These are phyloP conservation scores for Erythrophleum ivorense DNA, from an alignment of 331 rosid species.

Conservation along the genomic window DNA sequence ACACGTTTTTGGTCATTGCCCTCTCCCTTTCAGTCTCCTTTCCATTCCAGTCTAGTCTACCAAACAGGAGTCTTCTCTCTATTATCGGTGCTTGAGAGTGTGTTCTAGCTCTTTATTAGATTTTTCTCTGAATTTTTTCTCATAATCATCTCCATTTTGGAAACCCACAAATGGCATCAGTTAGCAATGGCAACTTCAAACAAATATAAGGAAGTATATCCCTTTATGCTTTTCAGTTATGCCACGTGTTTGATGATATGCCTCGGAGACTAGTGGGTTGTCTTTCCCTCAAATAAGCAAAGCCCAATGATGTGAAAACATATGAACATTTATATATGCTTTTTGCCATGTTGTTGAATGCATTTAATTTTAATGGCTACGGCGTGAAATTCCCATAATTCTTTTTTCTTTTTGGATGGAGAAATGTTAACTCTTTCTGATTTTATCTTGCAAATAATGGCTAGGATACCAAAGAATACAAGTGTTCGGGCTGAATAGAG, in stretches of 20 bases:
- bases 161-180: neutral
- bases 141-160: neutral
- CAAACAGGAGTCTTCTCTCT: neutral
- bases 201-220: neutral
- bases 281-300: neutral
- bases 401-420: neutral
- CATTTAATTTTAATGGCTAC: neutral
- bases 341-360: neutral
- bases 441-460: constrained; percentile 19
- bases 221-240: neutral
- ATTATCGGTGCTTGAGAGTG: neutral
- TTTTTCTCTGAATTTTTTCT: neutral
- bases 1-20: neutral
- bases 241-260: constrained; percentile 43
- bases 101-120: neutral
- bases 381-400: neutral
- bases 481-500: constrained; percentile 5
- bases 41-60: neutral
- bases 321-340: neutral
- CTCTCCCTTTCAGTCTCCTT: neutral
- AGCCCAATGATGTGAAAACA: neutral
- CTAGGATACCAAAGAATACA: neutral
- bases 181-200: neutral
- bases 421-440: constrained; percentile 21
- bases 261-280: constrained; percentile 5